phyloP scores from a whole-genome alignment of 148 eudicot species.

The Tetragonia tetragonoides region DNA sequence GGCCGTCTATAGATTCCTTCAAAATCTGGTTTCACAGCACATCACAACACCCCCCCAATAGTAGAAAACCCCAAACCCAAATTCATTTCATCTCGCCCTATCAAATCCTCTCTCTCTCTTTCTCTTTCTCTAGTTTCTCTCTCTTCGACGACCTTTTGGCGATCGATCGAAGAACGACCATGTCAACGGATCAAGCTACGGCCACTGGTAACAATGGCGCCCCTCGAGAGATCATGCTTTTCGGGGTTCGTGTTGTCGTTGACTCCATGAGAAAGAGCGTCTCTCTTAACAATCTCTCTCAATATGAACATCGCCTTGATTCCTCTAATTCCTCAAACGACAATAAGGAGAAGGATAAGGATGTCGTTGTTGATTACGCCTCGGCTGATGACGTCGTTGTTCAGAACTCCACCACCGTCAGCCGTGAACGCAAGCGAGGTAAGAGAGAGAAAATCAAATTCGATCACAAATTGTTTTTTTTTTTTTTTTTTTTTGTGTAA shows the following conservation, averaged over 20 bases:
- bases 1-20: slow-evolving; percentile 28
- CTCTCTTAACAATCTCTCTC: slow-evolving; percentile 67
- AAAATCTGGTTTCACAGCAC: slow-evolving; percentile 7
- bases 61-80: background rate
- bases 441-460: background rate
- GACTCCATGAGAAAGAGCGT: slow-evolving; percentile 83
- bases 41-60: background rate
- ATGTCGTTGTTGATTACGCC: slow-evolving; percentile 43
- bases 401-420: slow-evolving; percentile 19
- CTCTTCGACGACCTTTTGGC: slow-evolving; percentile 8
- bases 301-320: slow-evolving; percentile 44
- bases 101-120: background rate
- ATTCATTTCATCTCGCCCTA: background rate
- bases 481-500: background rate
- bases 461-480: background rate
- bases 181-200: slow-evolving; percentile 14
- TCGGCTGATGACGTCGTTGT: slow-evolving; percentile 64
- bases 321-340: slow-evolving; percentile 18
- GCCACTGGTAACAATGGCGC: slow-evolving; percentile 7
- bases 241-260: slow-evolving; percentile 65
- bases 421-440: slow-evolving; percentile 78
- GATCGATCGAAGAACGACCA: background rate
- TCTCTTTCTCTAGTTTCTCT: background rate
- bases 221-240: slow-evolving; percentile 61
- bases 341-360: background rate